These are phyloP conservation scores for Colletotrichum euphorbiae DNA, from an alignment of 2,329 filamentous ascomycete species.

Conservation along the genomic window DNA sequence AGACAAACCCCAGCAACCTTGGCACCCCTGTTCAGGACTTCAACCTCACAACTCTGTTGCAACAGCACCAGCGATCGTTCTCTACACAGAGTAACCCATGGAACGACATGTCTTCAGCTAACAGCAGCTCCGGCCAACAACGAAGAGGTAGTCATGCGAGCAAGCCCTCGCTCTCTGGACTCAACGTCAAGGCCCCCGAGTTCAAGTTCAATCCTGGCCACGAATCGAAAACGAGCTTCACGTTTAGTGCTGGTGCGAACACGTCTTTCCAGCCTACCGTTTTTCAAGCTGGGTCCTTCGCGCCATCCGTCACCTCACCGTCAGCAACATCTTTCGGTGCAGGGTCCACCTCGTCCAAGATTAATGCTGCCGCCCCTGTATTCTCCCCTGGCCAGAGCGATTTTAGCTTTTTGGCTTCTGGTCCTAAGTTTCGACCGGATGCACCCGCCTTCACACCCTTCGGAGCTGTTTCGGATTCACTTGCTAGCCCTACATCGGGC, in stretches of 20 bases:
- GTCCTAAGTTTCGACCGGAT: slow-evolving; percentile 78
- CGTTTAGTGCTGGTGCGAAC: slow-evolving; percentile 59
- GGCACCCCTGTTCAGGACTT: slow-evolving; percentile 70
- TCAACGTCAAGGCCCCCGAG: slow-evolving; percentile 90
- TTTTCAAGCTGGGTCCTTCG: slow-evolving; percentile 54
- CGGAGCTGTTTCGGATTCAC: slow-evolving; percentile 58
- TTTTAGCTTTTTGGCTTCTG: slow-evolving; percentile 76
- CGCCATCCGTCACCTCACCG: slow-evolving; percentile 49
- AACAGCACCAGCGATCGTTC: slow-evolving; percentile 64
- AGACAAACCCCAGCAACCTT: slow-evolving; percentile 79
- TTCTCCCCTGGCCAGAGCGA: slow-evolving; percentile 76
- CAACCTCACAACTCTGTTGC: slow-evolving; percentile 56
- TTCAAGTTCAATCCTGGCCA: slow-evolving; percentile 79
- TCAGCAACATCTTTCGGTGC: slow-evolving; percentile 55
- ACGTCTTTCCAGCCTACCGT: slow-evolving; percentile 61
- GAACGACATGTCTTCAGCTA: slow-evolving; percentile 62
- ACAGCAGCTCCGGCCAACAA: slow-evolving; percentile 49
- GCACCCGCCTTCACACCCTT: slow-evolving; percentile 81
- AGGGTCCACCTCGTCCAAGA: slow-evolving; percentile 59
- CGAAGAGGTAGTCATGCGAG: slow-evolving; percentile 70
- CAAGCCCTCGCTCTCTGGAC: slow-evolving; percentile 78
- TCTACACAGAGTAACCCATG: slow-evolving; percentile 73
- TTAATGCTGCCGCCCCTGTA: slow-evolving; percentile 76
- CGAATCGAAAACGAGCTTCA: slow-evolving; percentile 64
- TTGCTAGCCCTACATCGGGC: slow-evolving; percentile 60